Evolutionary conservation across 495 filamentous ascomycete genomes (phyloP), one percentile per base, ranked within the genome.

Genomic region (Aspergillus bertholletiae): DNA sequence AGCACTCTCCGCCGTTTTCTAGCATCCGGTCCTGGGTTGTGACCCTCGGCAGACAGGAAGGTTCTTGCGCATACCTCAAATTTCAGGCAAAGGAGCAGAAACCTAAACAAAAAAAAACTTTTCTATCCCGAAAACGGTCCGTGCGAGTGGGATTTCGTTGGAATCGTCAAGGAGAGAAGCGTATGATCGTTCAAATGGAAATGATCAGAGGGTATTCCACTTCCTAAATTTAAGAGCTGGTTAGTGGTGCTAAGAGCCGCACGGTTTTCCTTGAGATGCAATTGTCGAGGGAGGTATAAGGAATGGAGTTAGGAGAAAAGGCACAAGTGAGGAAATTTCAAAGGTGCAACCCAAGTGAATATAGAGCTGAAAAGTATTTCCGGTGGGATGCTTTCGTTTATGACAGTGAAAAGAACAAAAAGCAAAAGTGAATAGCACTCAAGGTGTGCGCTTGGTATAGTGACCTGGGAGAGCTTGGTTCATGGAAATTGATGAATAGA

Each of bases 121-220:
- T 65, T 62, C 55, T 58, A 62, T 54, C 46, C 51, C 59, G 62
- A 67, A 69, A 72, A 69, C 59, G 69, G 70, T 65, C 63, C 62
- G 68, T 58, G 61, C 58, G 62, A 70, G 60, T 64, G 35, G 49
- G 63, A 66, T 48, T 70, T 74, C 69, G 72, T 65, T 64, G 57
- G 67, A 68, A 65, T 76, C 72, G 73, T 74, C 65, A 73, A 74
- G 51, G 59, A 70, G 55, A 65, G 70, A 71, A 66, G 60, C 59
- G 69, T 71, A 53, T 59, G 68, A 65, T 74, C 68, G 66, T 70
- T 56, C 61, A 70, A 50, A 63, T 63, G 65, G 63, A 66, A 64
- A 72, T 56, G 62, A 74, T 64, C 51, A 51, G 53, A 57, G 43
- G 53, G 47, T 55, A 57, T 56, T 40, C 50, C 55, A 58, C 34